Base-by-base conservation (phyloP, 352 stramenopile genomes). In the Pythium scleroteichum region DNA sequence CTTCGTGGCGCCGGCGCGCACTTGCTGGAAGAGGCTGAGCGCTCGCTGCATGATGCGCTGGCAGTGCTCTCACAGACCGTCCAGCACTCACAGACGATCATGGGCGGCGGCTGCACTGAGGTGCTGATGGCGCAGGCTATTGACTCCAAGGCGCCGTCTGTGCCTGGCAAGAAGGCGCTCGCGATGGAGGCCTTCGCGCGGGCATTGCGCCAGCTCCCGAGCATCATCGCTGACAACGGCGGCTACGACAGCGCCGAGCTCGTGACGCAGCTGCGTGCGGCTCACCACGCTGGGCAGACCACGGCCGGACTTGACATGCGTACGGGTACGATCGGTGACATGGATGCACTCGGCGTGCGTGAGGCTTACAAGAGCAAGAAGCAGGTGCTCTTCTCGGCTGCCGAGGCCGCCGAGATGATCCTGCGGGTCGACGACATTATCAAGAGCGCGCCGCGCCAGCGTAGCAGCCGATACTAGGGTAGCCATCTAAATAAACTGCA, bases 381-480 rank as follows among this genome's bases (percentile, higher is more conserved):
- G 63, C 94, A 99, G 68, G 97, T 99, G 62, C 74, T 99, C 6
- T 88, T 99, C 33, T 99, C 94, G 70, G 97, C 97, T 1, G 94
- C 95, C 8, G 98, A 99, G 77, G 97, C 98, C 4, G 97, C 97
- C 4, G 97, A 99, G 75, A 99, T 99, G 96, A 99, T 99, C 78
- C 79, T 99, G 61, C 86, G 98, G 69, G 97, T 99, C 61, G 98
- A 99, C 77, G 95, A 99, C 83, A 98, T 99, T 82, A 97, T 99
- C 78, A 97, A 98, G 69, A 94, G 78, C 55, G 96, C 95, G 20
- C 96, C 96, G 41, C 82, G 95, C 57, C 72, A 97, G 70, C 75
- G 84, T 40, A 26, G 62, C n/a, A 53, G 51, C 22, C 29, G 29
- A 10, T 35, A 35, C 29, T 35, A 35, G 29, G 29, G 29, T 35